phyloP scores from a whole-genome alignment of 805 yeast species.

The Starmerella cellae region DNA sequence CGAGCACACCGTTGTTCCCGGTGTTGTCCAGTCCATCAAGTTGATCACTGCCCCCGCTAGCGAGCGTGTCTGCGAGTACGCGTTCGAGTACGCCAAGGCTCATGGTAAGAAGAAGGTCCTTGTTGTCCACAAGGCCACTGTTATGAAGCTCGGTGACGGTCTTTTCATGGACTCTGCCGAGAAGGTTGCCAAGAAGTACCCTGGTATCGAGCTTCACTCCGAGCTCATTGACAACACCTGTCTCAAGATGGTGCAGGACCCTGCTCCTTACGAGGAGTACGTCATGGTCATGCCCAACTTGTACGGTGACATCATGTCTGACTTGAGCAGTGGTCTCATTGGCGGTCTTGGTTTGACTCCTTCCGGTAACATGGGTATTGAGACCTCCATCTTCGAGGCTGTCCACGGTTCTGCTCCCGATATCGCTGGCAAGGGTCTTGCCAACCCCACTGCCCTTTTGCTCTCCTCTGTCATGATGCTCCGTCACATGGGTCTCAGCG shows the following conservation, averaged over 20 bases:
- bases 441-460: slow-evolving; percentile 96
- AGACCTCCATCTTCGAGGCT: slow-evolving; percentile 96
- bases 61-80: slow-evolving; percentile 91
- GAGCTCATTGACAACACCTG: slow-evolving; percentile 96
- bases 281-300: slow-evolving; percentile 99
- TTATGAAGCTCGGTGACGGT: slow-evolving; percentile 97
- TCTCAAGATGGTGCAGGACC: slow-evolving; percentile 77
- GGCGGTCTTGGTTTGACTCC: slow-evolving; percentile 99
- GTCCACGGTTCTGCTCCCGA: slow-evolving; percentile 99
- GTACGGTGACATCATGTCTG: slow-evolving; percentile 98
- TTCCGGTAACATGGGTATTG: slow-evolving; percentile 98
- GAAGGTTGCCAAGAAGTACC: slow-evolving; percentile 81
- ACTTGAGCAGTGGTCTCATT: slow-evolving; percentile 90
- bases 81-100: slow-evolving; percentile 88
- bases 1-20: slow-evolving; percentile 95
- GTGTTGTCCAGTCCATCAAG: slow-evolving; percentile 96
- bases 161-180: slow-evolving; percentile 84
- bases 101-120: slow-evolving; percentile 76
- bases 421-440: slow-evolving; percentile 96
- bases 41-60: slow-evolving; percentile 93
- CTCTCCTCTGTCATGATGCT: slow-evolving; percentile 97
- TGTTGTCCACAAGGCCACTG: slow-evolving; percentile 96
- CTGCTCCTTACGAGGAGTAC: slow-evolving; percentile 68
- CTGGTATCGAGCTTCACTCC: slow-evolving; percentile 67
- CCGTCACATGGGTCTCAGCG: slow-evolving; percentile 88